Percentiles rank a stretch among this genome's conserved stretches.
These are phyloP conservation scores for Babesia gibsoni DNA, from an alignment of 169 alveolate species.

Conservation along the genomic window DNA sequence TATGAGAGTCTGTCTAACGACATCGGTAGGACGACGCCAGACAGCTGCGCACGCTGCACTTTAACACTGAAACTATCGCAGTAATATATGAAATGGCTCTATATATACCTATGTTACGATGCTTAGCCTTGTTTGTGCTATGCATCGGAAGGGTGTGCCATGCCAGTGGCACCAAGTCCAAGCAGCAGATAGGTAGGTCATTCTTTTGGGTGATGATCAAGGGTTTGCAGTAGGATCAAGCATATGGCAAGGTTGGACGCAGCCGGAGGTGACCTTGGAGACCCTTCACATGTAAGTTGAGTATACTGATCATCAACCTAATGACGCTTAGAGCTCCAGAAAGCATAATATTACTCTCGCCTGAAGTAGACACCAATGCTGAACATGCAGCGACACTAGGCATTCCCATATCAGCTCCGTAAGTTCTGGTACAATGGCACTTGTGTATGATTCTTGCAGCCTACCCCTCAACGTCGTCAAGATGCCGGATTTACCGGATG, in stretches of 20 bases:
- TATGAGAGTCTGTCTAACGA: neutral
- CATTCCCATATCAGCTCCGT: conserved; percentile 20
- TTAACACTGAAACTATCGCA: neutral
- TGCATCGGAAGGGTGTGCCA: conserved; percentile 4
- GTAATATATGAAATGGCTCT: neutral
- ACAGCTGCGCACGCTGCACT: neutral
- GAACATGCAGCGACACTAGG: conserved; percentile 34
- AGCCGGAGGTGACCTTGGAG: conserved; percentile 36
- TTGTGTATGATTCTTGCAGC: neutral
- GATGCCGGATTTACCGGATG: conserved; percentile 13
- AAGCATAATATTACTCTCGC: conserved; percentile 31
- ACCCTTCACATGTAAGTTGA: conserved; percentile 30
- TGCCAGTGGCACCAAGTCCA: conserved; percentile 3
- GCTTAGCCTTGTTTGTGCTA: conserved; percentile 16
- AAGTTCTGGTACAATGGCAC: neutral
- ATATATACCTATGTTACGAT: neutral
- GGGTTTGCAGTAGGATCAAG: neutral
- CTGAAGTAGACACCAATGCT: conserved; percentile 20
- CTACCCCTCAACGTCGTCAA: conserved; percentile 29
- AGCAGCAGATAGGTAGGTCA: conserved; percentile 19
- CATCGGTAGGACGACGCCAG: neutral
- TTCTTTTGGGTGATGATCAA: neutral
- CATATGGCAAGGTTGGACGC: neutral
- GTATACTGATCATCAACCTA: neutral
- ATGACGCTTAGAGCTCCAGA: conserved; percentile 24